Evolutionary conservation across 331 rosid genomes (phyloP), one percentile per base, ranked within the genome.

Genomic region (Stylosanthes scabra): DNA sequence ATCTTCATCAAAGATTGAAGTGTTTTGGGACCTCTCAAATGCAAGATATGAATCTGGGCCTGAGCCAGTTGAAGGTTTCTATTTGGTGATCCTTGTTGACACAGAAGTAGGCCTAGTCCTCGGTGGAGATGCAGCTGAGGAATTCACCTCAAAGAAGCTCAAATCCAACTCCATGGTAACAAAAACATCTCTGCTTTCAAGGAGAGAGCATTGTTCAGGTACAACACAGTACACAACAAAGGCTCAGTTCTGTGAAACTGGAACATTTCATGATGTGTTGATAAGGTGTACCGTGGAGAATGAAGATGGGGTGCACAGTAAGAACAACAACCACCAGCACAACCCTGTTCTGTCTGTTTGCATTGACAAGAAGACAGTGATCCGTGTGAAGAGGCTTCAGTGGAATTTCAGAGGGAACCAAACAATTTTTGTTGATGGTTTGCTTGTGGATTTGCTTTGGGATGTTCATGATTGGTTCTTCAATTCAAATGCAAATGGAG

Each of bases 401-500:
- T 95, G 99, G 99, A 95, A 92, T 86, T 95, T 95, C 63, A 83
- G 99, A 59, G 99, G 99, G 7, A 95, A 95, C 37, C 97, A 95
- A 81, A 90, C 88, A 0, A 90, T 95, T 63, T 92, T 95, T 57
- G 89, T 95, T 9, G 99, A 92, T 82, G 95, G 97, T 20, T 87
- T 95, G 74, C 59, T 90, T 42, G 97, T 95, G 58, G 99, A 95
- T 90, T 79, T 92, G 87, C 72, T 95, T 44, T 95, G 99, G 99
- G 99, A 95, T 83, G 97, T 95, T 77, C 97, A 95, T 77, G 97
- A 90, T n/a, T 95, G 99, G 99, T 92, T 95, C 55, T 95, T 91
- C 71, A 84, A 74, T 40, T 77, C 86, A 1, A 34, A 34, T 34
- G 39, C 39, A 34, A 34, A 34, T 34, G 39, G 6, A 12, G 66